phyloP scores from a whole-genome alignment of 805 yeast genomes.

The Barnettozyma vustinii region DNA sequence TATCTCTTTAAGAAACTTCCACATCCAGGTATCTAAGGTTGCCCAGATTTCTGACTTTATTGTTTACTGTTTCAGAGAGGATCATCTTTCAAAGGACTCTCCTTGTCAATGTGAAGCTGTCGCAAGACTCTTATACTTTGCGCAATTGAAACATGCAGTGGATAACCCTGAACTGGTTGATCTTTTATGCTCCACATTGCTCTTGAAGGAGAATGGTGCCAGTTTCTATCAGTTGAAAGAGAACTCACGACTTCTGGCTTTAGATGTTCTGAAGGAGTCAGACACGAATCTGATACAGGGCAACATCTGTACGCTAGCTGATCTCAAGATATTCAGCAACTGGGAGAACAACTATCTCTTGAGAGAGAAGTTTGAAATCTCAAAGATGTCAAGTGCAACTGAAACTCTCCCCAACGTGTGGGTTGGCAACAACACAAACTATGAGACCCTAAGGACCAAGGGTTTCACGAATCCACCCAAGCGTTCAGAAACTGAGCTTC shows the following conservation, averaged over 20 bases:
- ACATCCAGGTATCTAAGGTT: constrained; percentile 77
- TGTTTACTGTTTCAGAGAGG: constrained; percentile 59
- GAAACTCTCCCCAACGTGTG: constrained; percentile 52
- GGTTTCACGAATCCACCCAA: constrained; percentile 11
- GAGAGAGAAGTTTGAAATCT: constrained; percentile 78
- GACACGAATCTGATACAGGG: constrained; percentile 14
- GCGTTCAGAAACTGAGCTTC: constrained; percentile 15
- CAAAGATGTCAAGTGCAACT: constrained; percentile 79
- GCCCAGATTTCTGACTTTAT: constrained; percentile 70
- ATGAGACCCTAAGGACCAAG: constrained; percentile 33
- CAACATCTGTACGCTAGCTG: constrained; percentile 30
- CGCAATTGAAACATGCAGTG: constrained; percentile 32
- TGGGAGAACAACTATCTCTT: constrained; percentile 68
- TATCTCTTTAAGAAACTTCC: constrained; percentile 76
- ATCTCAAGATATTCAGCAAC: constrained; percentile 40
- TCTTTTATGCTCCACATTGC: constrained; percentile 19
- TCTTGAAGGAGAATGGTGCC: constrained; percentile 15
- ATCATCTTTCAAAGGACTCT: constrained; percentile 23
- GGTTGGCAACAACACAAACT: constrained; percentile 82
- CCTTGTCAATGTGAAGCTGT: constrained; percentile 34
- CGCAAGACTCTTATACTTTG: constrained; percentile 38
- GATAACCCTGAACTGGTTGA: constrained; percentile 25
- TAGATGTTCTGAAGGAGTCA: constrained; percentile 22
- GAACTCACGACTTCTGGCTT: constrained; percentile 14
- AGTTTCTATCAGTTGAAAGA: constrained; percentile 10